A percentile compares a stretch with the other conserved stretches of the same genome.
Conservation (phyloP, 352 stramenopile species). For the Albugo candida region DNA sequence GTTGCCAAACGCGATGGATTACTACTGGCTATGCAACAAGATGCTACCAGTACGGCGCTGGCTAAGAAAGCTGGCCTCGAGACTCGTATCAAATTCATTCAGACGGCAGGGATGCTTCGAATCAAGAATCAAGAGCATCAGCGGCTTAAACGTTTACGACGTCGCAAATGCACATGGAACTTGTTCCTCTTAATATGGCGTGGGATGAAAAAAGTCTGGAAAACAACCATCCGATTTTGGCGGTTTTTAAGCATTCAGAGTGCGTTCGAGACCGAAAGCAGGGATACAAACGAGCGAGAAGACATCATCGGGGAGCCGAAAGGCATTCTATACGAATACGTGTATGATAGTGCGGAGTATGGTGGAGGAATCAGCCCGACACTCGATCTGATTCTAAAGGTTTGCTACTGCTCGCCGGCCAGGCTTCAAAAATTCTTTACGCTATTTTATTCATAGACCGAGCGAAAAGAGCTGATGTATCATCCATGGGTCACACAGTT, state of each 20-base stretch:
- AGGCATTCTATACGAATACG: conserved; percentile 63
- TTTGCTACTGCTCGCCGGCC: conserved; percentile 2
- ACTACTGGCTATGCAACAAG: conserved; percentile 21
- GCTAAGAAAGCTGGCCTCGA: background rate
- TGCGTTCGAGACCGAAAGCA: background rate
- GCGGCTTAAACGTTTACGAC: background rate
- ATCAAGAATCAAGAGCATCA: conserved; percentile 4
- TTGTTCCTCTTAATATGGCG: conserved; percentile 16
- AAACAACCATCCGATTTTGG: conserved; percentile 18
- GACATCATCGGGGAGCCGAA: conserved; percentile 57
- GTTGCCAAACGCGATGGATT: conserved; percentile 26
- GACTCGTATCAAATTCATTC: background rate
- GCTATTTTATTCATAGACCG: conserved; percentile 17
- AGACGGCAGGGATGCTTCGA: conserved; percentile 5
- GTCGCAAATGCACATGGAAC: conserved; percentile 10
- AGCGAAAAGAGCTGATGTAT: conserved; percentile 56
- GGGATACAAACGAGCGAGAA: conserved; percentile 17
- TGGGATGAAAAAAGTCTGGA: conserved; percentile 28
- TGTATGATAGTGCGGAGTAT: conserved; percentile 63
- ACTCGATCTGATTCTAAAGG: conserved; percentile 36
- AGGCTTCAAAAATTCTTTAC: background rate
- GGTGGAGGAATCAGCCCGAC: conserved; percentile 32
- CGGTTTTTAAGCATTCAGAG: conserved; percentile 45
- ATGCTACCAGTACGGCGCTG: background rate
- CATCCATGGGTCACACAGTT: conserved; percentile 59